These are phyloP conservation scores for Paraphaeosphaeria sporulosa DNA, from an alignment of 2,329 filamentous ascomycete species.

Conservation along the genomic window DNA sequence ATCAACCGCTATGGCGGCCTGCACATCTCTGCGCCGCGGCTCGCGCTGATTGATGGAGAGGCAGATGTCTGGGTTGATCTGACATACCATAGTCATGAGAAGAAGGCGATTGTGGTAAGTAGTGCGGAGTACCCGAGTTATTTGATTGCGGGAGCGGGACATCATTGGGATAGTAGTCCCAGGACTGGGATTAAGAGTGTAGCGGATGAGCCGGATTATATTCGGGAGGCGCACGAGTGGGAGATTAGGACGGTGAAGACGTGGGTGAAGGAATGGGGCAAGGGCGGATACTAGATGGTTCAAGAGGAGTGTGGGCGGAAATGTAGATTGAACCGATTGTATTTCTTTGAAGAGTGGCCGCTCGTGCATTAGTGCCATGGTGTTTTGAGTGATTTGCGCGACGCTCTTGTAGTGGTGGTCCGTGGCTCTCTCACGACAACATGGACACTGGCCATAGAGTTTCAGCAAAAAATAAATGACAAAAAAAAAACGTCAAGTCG, in stretches of 20 bases:
- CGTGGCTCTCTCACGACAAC: no score
- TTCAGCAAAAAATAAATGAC: no score
- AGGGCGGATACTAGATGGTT: background rate
- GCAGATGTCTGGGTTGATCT: constrained; percentile 62
- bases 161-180: constrained; percentile 58
- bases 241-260: constrained; percentile 57
- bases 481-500: no score
- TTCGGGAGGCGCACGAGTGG: constrained; percentile 60
- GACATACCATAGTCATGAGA: constrained; percentile 59
- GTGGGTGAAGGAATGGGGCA: constrained; percentile 31
- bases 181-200: constrained; percentile 50
- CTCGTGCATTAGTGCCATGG: no score
- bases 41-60: constrained; percentile 62
- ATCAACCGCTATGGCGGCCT: constrained; percentile 60
- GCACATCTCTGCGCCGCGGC: constrained; percentile 55
- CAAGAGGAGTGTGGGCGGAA: background rate
- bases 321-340: no score
- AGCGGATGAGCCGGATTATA: constrained; percentile 59
- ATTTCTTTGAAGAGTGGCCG: no score
- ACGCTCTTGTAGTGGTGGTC: no score
- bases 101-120: constrained; percentile 44
- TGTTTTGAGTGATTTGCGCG: no score
- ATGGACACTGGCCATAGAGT: no score
- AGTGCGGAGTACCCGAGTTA: constrained; percentile 58
- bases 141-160: constrained; percentile 60